Conservation (phyloP, 768 basidiomycete species). For the Kwoniella sp. region DNA sequence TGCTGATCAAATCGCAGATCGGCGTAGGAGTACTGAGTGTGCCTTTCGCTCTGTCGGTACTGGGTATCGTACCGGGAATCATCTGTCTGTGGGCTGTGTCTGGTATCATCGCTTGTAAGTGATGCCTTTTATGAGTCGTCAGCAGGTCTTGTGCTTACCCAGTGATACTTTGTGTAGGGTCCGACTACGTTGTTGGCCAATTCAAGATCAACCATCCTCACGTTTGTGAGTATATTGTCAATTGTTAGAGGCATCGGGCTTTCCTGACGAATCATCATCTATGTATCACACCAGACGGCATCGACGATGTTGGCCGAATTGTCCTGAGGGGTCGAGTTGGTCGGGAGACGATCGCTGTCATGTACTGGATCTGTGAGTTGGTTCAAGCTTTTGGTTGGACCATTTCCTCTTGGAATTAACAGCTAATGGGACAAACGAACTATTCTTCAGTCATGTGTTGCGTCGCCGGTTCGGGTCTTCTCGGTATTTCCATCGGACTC, state of each 20-base stretch:
- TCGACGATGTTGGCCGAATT: constrained; percentile 17
- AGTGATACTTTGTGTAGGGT: constrained; percentile 17
- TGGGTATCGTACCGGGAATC: constrained; percentile 23
- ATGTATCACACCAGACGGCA: constrained; percentile 3
- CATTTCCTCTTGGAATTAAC: not conserved
- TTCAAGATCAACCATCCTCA: constrained; percentile 50
- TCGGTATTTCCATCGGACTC: constrained; percentile 50
- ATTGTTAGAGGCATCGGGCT: too few species aligned
- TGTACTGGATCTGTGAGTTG: constrained; percentile 33
- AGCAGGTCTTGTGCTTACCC: too few species aligned
- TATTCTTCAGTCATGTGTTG: constrained; percentile 10
- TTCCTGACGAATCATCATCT: not conserved
- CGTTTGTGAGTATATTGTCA: constrained; percentile 21
- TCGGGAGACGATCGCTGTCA: constrained; percentile 26
- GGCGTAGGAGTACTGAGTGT: constrained; percentile 37
- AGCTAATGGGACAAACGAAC: not conserved
- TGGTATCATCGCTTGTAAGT: constrained; percentile 23
- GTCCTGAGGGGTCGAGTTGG: constrained; percentile 14
- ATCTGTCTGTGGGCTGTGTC: constrained; percentile 33
- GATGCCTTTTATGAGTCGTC: too few species aligned
- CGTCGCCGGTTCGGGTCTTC: constrained; percentile 46
- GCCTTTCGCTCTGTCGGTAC: constrained; percentile 23
- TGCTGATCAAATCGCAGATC: constrained; percentile 41
- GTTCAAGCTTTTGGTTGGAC: too few species aligned
- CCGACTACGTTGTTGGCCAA: constrained; percentile 39